A percentile compares a stretch with the other conserved stretches of the same genome.
phyloP scores from a whole-genome alignment of 768 basidiomycete genomes.

The Lyophyllum semitale region DNA sequence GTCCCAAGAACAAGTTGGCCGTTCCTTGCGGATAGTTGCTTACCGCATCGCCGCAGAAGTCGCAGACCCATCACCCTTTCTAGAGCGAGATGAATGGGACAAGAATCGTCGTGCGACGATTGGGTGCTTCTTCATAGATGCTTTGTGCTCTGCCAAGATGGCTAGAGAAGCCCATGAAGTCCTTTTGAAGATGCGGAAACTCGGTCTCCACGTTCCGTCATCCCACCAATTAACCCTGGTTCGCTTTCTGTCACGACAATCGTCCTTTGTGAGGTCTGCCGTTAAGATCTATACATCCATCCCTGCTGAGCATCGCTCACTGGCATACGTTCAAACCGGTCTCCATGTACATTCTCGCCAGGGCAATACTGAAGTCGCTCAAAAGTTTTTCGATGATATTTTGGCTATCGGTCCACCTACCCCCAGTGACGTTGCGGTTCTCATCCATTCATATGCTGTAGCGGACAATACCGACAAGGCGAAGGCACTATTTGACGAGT shows the following conservation, averaged over 20 bases:
- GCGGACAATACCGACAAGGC: slow-evolving; percentile 42
- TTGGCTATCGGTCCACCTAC: slow-evolving; percentile 25
- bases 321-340: slow-evolving; percentile 39
- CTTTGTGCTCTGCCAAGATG: slow-evolving; percentile 31
- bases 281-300: slow-evolving; percentile 19
- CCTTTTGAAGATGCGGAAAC: slow-evolving; percentile 37
- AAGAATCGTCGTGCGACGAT: slow-evolving; percentile 27
- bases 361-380: slow-evolving; percentile 47
- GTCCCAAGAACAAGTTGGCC: not conserved
- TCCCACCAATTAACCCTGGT: slow-evolving; percentile 36
- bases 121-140: slow-evolving; percentile 43
- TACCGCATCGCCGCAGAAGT: slow-evolving; percentile 23
- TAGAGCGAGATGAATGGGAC: slow-evolving; percentile 24
- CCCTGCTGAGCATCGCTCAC: not conserved
- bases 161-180: slow-evolving; percentile 41
- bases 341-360: slow-evolving; percentile 53
- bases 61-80: slow-evolving; percentile 31
- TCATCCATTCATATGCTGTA: slow-evolving; percentile 59
- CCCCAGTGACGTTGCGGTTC: slow-evolving; percentile 36
- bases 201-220: slow-evolving; percentile 29
- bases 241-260: slow-evolving; percentile 43
- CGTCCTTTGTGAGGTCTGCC: slow-evolving; percentile 8
- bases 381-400: slow-evolving; percentile 44
- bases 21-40: slow-evolving; percentile 15
- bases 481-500: slow-evolving; percentile 51